These are phyloP conservation scores for Parachaetomium inaequale DNA, from an alignment of 495 filamentous ascomycete species.

Conservation along the genomic window DNA sequence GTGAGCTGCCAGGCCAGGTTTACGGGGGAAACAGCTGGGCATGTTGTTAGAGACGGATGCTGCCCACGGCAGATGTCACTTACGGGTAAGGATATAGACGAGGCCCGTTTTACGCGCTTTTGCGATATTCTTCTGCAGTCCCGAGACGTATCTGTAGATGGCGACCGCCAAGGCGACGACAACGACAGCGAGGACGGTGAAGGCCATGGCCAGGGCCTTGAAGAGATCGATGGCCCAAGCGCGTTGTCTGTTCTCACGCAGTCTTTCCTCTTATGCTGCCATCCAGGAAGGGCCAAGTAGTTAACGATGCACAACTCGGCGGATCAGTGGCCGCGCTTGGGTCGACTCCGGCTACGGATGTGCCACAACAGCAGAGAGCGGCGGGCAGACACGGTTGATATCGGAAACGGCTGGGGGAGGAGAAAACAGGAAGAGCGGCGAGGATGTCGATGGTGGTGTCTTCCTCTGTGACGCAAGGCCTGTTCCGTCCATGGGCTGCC, in stretches of 20 bases:
- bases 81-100: constrained; percentile 46
- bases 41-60: constrained; percentile 2
- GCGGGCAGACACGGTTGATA: neutral
- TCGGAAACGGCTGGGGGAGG: neutral
- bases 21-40: constrained; percentile 40
- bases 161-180: constrained; percentile 13
- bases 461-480: neutral
- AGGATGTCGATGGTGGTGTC: neutral
- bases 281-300: neutral
- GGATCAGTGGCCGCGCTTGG: neutral
- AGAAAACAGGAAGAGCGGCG: neutral
- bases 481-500: neutral
- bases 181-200: constrained; percentile 19
- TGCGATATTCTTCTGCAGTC: constrained; percentile 39
- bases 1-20: constrained; percentile 51
- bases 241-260: neutral
- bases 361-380: neutral
- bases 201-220: constrained; percentile 22
- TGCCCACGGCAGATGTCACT: constrained; percentile 25
- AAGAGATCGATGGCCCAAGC: too few relatives aligned
- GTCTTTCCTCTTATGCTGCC: neutral
- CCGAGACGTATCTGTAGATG: constrained; percentile 27
- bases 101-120: constrained; percentile 45
- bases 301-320: too few relatives aligned
- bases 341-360: neutral